Conservation (phyloP, 306 rosid species). For the Quercus agrifolia region DNA sequence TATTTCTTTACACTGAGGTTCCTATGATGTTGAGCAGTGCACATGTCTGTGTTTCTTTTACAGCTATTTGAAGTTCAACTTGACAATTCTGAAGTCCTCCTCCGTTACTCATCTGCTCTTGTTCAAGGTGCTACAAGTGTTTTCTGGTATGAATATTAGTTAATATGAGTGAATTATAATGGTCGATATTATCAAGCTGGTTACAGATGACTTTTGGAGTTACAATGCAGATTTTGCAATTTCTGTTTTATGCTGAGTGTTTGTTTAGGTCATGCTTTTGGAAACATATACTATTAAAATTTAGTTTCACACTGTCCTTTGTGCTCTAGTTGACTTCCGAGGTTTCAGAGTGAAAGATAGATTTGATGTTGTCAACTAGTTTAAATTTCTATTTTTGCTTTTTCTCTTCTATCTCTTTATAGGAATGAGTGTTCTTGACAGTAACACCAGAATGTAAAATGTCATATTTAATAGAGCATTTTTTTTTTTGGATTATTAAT, state of each 20-base stretch:
- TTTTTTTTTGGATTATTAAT: too few species aligned
- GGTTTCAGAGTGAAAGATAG: neutral
- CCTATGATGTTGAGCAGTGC: slow-evolving; percentile 16
- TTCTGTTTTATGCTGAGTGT: neutral
- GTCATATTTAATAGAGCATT: neutral
- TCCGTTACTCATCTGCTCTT: slow-evolving; percentile 95
- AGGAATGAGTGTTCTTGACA: neutral
- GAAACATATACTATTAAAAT: neutral
- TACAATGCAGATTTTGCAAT: neutral
- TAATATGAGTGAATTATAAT: neutral
- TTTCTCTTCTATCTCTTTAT: neutral
- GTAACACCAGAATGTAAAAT: neutral
- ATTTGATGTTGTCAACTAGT: neutral
- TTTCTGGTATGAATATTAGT: slow-evolving; percentile 74
- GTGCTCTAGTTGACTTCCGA: slow-evolving; percentile 10
- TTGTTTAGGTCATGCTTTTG: neutral
- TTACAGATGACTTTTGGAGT: neutral
- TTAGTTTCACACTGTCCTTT: neutral
- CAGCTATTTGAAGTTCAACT: slow-evolving; percentile 93
- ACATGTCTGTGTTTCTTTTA: slow-evolving; percentile 17
- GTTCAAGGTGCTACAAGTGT: slow-evolving; percentile 94
- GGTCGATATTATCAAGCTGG: neutral
- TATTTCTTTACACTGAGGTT: slow-evolving; percentile 8
- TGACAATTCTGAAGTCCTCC: slow-evolving; percentile 83
- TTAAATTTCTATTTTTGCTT: neutral